phyloP scores from a whole-genome alignment of 176 grass and related monocot species.

The Oryza meridionalis region DNA sequence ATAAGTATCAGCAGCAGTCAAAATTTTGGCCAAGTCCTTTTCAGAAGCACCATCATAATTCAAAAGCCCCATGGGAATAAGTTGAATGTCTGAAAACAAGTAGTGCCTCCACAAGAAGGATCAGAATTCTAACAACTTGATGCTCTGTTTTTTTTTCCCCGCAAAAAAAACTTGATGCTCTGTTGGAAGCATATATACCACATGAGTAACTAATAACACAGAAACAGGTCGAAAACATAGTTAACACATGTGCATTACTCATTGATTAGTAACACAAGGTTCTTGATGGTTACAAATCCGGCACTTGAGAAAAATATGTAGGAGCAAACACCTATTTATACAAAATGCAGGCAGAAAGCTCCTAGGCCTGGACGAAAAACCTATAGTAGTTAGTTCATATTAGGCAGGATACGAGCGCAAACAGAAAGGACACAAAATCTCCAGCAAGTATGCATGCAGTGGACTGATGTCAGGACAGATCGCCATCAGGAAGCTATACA shows the following conservation, averaged over 20 bases:
- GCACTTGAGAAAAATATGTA: conserved; percentile 26
- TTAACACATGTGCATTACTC: conserved; percentile 9
- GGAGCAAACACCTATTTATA: conserved; percentile 47
- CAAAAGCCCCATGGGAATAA: not conserved
- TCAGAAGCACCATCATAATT: not conserved
- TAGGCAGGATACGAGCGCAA: conserved; percentile 14
- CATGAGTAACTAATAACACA: not conserved
- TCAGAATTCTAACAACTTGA: conserved; percentile 19
- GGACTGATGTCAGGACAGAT: not conserved
- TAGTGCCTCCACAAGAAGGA: not conserved
- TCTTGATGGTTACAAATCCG: conserved; percentile 25
- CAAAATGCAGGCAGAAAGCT: conserved; percentile 49
- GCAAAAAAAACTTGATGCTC: conserved; percentile 8
- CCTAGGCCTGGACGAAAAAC: not conserved
- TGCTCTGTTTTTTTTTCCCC: too few relatives aligned
- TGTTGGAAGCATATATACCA: not conserved
- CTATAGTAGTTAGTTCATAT: conserved; percentile 45
- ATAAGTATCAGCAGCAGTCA: not conserved
- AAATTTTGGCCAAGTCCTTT: not conserved
- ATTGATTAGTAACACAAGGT: conserved; percentile 35
- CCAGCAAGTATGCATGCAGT: not conserved
- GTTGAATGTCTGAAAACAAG: not conserved
- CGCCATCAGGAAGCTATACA: conserved; percentile 29
- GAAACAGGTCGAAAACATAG: not conserved
- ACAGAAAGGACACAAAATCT: conserved; percentile 37